A percentile compares a stretch with the other conserved stretches of the same genome.
Conservation (phyloP, 805 yeast genomes). For the Pichia eremophila region DNA sequence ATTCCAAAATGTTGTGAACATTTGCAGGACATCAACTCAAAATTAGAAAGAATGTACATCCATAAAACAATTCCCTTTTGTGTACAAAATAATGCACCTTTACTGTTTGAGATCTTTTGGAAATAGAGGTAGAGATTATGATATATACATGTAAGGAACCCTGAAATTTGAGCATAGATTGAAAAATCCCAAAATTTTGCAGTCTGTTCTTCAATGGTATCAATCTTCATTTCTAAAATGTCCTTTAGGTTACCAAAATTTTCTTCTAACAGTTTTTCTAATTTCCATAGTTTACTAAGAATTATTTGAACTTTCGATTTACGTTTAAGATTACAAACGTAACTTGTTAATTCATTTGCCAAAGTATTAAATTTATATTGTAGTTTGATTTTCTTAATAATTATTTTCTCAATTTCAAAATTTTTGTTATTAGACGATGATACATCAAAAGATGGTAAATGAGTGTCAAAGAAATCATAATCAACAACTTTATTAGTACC, state of each 20-base stretch:
- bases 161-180: conserved; percentile 19
- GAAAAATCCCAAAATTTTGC: conserved; percentile 16
- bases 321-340: conserved; percentile 32
- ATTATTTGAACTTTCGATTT: conserved; percentile 31
- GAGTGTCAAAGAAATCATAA: conserved; percentile 40
- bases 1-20: conserved; percentile 22
- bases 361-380: conserved; percentile 24
- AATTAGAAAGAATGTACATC: conserved; percentile 29
- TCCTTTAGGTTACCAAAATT: conserved; percentile 25
- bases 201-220: conserved; percentile 14
- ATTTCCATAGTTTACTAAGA: conserved; percentile 24
- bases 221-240: conserved; percentile 16
- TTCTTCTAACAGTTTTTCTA: conserved; percentile 28
- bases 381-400: conserved; percentile 25
- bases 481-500: conserved; percentile 39
- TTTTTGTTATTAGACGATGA: conserved; percentile 30
- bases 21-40: conserved; percentile 27
- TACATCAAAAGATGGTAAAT: conserved; percentile 33
- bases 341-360: conserved; percentile 27
- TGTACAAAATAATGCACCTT: conserved; percentile 30
- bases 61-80: conserved; percentile 26
- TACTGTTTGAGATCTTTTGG: conserved; percentile 25
- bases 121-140: conserved; percentile 35
- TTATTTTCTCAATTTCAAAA: conserved; percentile 32
- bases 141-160: conserved; percentile 31